Evolutionary conservation across 345 rosid genomes (phyloP).

Genomic region (Hibiscus tridactylites): DNA sequence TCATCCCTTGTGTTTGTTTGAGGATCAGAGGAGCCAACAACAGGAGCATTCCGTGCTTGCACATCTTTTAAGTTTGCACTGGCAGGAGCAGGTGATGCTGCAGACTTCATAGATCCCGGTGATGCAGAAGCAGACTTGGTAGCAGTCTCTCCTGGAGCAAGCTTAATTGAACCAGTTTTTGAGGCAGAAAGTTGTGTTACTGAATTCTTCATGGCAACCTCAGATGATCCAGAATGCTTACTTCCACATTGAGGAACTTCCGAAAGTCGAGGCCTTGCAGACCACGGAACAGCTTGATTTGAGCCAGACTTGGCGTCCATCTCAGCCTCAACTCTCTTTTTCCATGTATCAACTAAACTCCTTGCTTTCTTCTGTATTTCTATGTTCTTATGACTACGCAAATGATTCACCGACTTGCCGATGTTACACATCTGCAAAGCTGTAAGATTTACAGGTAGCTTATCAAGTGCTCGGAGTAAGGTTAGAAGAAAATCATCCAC

Average conservation of each 20-base stretch:
- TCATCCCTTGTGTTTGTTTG: slow-evolving; percentile 44
- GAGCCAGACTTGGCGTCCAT: slow-evolving; percentile 75
- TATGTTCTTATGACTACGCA: slow-evolving; percentile 64
- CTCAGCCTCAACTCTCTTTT: slow-evolving; percentile 91
- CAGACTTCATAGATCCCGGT: slow-evolving; percentile 46
- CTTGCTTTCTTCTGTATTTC: slow-evolving; percentile 90
- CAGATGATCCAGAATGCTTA: slow-evolving; percentile 48
- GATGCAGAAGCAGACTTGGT: slow-evolving; percentile 43
- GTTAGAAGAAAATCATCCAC: slow-evolving; percentile 66
- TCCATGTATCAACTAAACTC: slow-evolving; percentile 90
- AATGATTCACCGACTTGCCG: slow-evolving; percentile 84
- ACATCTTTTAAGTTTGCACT: slow-evolving; percentile 44
- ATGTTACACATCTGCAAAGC: slow-evolving; percentile 83
- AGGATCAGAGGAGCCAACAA: slow-evolving; percentile 34
- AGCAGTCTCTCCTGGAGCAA: slow-evolving; percentile 38
- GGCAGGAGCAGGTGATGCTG: slow-evolving; percentile 36
- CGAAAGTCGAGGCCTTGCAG: slow-evolving; percentile 51
- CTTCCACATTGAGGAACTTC: slow-evolving; percentile 50
- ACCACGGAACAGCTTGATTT: slow-evolving; percentile 54
- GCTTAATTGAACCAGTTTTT: slow-evolving; percentile 51
- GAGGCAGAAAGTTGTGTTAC: slow-evolving; percentile 46
- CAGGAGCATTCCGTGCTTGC: slow-evolving; percentile 31
- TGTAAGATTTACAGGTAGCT: slow-evolving; percentile 79
- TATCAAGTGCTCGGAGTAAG: slow-evolving; percentile 82
- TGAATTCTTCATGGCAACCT: slow-evolving; percentile 52